phyloP scores from a whole-genome alignment of 2,329 filamentous ascomycete species.

The Aureobasidium sp. region DNA sequence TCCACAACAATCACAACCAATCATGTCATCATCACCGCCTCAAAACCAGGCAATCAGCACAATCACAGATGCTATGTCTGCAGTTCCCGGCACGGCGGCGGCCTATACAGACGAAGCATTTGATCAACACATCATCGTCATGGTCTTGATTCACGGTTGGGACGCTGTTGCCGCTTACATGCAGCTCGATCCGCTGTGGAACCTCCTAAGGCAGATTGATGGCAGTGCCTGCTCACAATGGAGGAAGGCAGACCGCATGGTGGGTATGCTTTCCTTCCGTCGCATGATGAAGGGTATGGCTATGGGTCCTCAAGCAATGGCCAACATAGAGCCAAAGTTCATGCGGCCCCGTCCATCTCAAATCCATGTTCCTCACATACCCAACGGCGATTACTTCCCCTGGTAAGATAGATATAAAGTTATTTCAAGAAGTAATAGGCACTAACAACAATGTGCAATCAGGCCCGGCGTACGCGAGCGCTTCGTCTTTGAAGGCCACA shows the following conservation, averaged over 20 bases:
- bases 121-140: slow-evolving; percentile 14
- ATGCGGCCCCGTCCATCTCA: slow-evolving; percentile 12
- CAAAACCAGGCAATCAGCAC: not conserved
- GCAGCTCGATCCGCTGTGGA: slow-evolving; percentile 10
- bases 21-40: not conserved
- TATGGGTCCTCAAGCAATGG: not conserved
- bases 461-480: slow-evolving; percentile 14
- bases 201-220: slow-evolving; percentile 7
- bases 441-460: not conserved
- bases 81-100: not conserved
- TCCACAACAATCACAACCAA: not conserved
- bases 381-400: slow-evolving; percentile 10
- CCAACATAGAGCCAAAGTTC: slow-evolving; percentile 5
- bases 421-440: not conserved
- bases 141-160: slow-evolving; percentile 10
- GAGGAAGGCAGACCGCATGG: slow-evolving; percentile 6
- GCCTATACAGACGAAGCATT: not conserved
- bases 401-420: not conserved
- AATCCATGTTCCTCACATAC: slow-evolving; percentile 5
- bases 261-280: not conserved
- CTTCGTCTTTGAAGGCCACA: slow-evolving; percentile 7
- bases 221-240: not conserved
- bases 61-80: slow-evolving; percentile 11
- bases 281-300: slow-evolving; percentile 10
- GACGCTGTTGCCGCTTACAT: slow-evolving; percentile 1